Percentiles rank a stretch among this genome's conserved stretches.
phyloP scores from a whole-genome alignment of 768 basidiomycete species.

The Psilocybe azurescens region DNA sequence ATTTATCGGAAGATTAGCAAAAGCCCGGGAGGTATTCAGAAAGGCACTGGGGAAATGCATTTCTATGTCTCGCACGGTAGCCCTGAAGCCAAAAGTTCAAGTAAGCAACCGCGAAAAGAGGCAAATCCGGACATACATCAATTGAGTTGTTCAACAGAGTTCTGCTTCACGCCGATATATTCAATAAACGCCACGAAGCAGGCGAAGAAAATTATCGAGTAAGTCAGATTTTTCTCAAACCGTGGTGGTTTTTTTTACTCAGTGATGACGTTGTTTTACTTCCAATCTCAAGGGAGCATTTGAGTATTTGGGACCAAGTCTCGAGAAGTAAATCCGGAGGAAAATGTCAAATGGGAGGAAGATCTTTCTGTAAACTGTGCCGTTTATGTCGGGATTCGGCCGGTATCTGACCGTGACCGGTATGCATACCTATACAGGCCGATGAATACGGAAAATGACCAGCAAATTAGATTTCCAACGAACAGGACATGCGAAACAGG shows the following conservation, averaged over 20 bases:
- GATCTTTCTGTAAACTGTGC: constrained; percentile 12
- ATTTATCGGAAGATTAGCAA: constrained; percentile 29
- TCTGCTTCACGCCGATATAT: constrained; percentile 16
- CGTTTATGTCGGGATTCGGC: constrained; percentile 31
- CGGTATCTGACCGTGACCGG: constrained; percentile 37
- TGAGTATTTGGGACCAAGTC: constrained; percentile 3
- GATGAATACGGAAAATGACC: constrained; percentile 54
- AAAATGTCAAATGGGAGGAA: constrained; percentile 20
- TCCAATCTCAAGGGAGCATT: constrained; percentile 3
- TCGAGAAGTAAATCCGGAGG: constrained; percentile 13
- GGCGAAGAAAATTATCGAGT: constrained; percentile 5
- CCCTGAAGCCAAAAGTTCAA: constrained; percentile 26
- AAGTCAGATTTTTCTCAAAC: constrained; percentile 5
- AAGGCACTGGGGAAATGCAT: constrained; percentile 7
- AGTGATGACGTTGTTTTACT: constrained; percentile 11
- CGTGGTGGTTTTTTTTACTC: neutral
- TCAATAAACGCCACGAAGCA: constrained; percentile 19
- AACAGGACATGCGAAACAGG: constrained; percentile 39
- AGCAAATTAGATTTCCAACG: constrained; percentile 30
- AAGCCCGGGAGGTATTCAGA: constrained; percentile 5
- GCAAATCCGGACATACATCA: constrained; percentile 28
- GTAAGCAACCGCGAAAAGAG: constrained; percentile 36
- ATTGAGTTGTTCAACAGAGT: constrained; percentile 21
- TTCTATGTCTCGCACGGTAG: constrained; percentile 17
- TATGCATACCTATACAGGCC: constrained; percentile 36